Evolutionary conservation across 163 green algal species (phyloP), one percentile per base, ranked within the genome.

Genomic region (Scenedesmus sp.): DNA sequence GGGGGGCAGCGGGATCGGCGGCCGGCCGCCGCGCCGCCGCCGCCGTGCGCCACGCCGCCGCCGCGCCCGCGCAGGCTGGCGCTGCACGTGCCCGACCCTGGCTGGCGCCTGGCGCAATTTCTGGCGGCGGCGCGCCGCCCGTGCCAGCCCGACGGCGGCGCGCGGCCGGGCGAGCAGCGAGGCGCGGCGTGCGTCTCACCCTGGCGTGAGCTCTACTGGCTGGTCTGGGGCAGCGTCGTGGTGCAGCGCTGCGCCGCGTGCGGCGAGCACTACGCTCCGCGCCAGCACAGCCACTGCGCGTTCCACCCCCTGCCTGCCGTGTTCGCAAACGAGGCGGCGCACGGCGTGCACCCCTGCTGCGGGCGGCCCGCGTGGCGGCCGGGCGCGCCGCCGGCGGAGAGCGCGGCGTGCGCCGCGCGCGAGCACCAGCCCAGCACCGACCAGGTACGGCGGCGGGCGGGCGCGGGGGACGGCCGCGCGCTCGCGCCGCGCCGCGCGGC

Each of bases 231-330:
- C 4, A 44, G 63, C 51, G 58, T 73, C 20, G 33, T 13, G 1
- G 72, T 80, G 60, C 45, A 73, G 60, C 60, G 60, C 72, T 80
- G 72, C 42, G 24, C 36, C 18, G 34, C 44, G 17, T 80, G 72
- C 60, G 26, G 51, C 45, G 10, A 18, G 9, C 72, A 80, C 60
- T 80, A 65, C 57, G 60, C 72, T 39, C 60, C 72, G 11, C 29
- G 58, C 26, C 60, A 65, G 44, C 54, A 65, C 44, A 54, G 28
- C 5, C 50, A 63, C 45, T 80, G 72, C 72, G 28, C 29, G 13
- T 73, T 54, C 60, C 72, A 80, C 53, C 72, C 60, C 1, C 29
- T 54, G 17, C 33, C 60, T 36, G 50, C 72, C n/a, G 60, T 73
- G 60, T 80, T 80, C 45, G n/a, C 33, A 9, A 65, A 50, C 28